phyloP scores from a whole-genome alignment of 2,329 filamentous ascomycete genomes.

The Fusarium decemcellulare region DNA sequence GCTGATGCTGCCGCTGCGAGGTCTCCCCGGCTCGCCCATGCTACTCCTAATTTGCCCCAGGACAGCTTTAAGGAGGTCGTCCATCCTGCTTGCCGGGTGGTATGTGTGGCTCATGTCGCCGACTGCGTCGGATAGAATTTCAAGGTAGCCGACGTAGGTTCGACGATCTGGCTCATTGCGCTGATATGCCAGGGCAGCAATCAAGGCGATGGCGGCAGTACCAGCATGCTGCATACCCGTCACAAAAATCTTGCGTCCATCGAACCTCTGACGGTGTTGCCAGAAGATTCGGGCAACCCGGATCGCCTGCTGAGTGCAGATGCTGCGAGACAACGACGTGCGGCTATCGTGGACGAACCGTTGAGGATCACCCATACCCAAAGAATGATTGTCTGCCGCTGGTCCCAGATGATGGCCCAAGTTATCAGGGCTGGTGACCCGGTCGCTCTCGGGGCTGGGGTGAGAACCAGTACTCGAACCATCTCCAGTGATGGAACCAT shows the following conservation, averaged over 20 bases:
- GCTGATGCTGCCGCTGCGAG: constrained; percentile 39
- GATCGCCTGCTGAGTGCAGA: constrained; percentile 69
- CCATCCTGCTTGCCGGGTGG: constrained; percentile 68
- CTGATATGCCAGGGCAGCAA: constrained; percentile 62
- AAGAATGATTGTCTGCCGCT: constrained; percentile 36
- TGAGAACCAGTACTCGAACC: constrained; percentile 50
- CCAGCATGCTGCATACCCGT: constrained; percentile 68
- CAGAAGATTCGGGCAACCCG: constrained; percentile 67
- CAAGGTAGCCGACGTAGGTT: constrained; percentile 62
- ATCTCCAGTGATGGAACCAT: constrained; percentile 57
- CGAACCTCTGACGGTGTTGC: constrained; percentile 67
- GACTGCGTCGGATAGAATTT: constrained; percentile 65
- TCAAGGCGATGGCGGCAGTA: constrained; percentile 67
- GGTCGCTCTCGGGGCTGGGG: constrained; percentile 48
- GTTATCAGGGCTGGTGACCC: constrained; percentile 29
- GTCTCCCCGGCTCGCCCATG: constrained; percentile 39
- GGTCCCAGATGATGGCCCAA: constrained; percentile 34
- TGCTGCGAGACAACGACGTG: constrained; percentile 63
- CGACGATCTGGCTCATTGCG: constrained; percentile 54
- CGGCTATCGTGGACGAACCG: constrained; percentile 57
- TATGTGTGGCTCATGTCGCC: constrained; percentile 67
- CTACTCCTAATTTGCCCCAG: constrained; percentile 61
- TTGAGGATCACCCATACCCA: constrained; percentile 50
- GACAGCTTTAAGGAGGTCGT: constrained; percentile 66
- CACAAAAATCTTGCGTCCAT: constrained; percentile 64